Conservation (phyloP, 78 protist species). For the Parvularia atlantis region DNA sequence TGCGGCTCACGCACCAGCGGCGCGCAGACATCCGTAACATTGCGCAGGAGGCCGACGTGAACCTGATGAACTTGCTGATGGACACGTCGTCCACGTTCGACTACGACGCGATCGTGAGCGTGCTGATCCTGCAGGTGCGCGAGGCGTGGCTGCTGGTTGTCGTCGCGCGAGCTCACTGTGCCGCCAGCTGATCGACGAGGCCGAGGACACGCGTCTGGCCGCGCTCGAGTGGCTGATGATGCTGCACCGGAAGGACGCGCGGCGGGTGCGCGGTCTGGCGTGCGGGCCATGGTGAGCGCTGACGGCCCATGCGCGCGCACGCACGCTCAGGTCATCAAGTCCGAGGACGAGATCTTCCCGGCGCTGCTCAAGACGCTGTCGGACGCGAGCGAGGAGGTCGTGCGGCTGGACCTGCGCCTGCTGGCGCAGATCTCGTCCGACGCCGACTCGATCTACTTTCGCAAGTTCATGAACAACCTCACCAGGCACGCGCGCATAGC, state of each 20-base stretch:
- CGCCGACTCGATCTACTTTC: constrained; percentile 13
- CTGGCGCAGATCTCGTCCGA: constrained; percentile 42
- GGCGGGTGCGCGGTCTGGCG: too few relatives aligned
- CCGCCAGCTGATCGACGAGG: constrained; percentile 15
- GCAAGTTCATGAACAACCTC: constrained; percentile 27
- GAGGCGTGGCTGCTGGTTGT: too few relatives aligned
- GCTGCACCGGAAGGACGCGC: constrained; percentile 25
- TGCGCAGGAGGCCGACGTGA: neutral
- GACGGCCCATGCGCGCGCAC: too few relatives aligned
- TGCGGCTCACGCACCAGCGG: too few relatives aligned
- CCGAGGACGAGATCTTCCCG: too few relatives aligned
- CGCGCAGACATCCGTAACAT: neutral
- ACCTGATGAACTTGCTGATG: neutral
- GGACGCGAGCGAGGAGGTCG: constrained; percentile 39
- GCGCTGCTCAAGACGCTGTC: constrained; percentile 7
- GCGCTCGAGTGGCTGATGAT: constrained; percentile 56
- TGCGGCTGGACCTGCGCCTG: constrained; percentile 35
- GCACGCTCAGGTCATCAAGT: too few relatives aligned
- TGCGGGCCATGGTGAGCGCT: too few relatives aligned
- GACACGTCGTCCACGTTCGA: neutral
- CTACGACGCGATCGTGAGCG: neutral
- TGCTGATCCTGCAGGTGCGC: neutral
- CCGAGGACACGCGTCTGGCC: constrained; percentile 35
- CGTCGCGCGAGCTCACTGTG: too few relatives aligned
- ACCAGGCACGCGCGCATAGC: neutral